Percentiles rank a stretch among this genome's conserved stretches.
Evolutionary conservation across 257 asterid species (phyloP).

Genomic region (Primulina huaijiensis): DNA sequence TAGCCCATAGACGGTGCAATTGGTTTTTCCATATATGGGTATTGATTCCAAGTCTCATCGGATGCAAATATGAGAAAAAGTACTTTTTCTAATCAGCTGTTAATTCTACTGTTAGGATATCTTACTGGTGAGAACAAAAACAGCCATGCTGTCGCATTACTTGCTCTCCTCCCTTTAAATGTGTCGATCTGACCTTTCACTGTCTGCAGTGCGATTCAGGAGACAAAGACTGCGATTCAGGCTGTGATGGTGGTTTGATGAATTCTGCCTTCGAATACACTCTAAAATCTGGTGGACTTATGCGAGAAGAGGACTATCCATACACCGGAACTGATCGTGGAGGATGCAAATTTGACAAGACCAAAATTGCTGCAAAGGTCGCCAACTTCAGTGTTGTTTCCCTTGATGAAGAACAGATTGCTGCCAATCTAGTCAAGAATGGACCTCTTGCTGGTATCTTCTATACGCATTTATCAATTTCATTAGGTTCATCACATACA

Average conservation of each 20-base stretch:
- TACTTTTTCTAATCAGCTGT: neutral
- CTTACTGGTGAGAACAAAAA: neutral
- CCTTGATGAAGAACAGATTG: constrained; percentile 78
- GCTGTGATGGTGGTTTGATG: constrained; percentile 91
- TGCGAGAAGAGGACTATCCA: constrained; percentile 84
- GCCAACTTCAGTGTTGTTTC: constrained; percentile 38
- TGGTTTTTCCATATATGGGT: neutral
- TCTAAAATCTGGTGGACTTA: constrained; percentile 79
- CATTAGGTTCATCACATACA: neutral
- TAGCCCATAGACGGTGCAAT: neutral
- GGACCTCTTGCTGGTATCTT: constrained; percentile 87
- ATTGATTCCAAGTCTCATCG: neutral
- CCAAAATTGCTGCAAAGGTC: constrained; percentile 72
- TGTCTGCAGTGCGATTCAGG: constrained; percentile 76
- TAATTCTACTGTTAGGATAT: neutral
- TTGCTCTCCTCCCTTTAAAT: neutral
- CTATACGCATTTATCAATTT: neutral
- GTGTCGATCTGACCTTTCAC: constrained; percentile 3
- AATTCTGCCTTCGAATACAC: constrained; percentile 43
- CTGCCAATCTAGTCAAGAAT: constrained; percentile 83
- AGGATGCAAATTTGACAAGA: constrained; percentile 73
- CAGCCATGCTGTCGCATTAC: neutral
- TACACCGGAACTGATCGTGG: constrained; percentile 31
- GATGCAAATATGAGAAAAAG: neutral
- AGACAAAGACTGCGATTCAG: constrained; percentile 68